These are phyloP conservation scores for sorghum (Sorghum bicolor) DNA, from an alignment of 176 grass and related monocot genomes.

Conservation along the genomic window Sorghum_bicolor_NCBIv3 NC_012875.2:32051501-32052000, in stretches of 20 bases:
- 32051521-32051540: neutral
- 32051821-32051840: neutral
- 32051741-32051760: neutral
- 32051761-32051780: neutral
- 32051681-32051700: neutral
- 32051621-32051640: neutral
- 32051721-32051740: neutral
- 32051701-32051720: neutral
- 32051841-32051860: neutral
- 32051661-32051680: conserved; percentile 36
- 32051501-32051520: conserved; percentile 2
- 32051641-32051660: conserved; percentile 17
- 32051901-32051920: neutral
- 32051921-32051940: neutral
- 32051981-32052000: neutral
- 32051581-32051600: conserved; percentile 26
- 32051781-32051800: neutral
- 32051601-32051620: neutral
- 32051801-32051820: neutral
- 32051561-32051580: conserved; percentile 32
- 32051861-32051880: neutral
- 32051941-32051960: neutral
- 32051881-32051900: neutral
- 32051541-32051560: neutral
- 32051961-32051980: neutral